Conservation (phyloP, 257 asterid genomes). For the Linderniella brevidens region DNA sequence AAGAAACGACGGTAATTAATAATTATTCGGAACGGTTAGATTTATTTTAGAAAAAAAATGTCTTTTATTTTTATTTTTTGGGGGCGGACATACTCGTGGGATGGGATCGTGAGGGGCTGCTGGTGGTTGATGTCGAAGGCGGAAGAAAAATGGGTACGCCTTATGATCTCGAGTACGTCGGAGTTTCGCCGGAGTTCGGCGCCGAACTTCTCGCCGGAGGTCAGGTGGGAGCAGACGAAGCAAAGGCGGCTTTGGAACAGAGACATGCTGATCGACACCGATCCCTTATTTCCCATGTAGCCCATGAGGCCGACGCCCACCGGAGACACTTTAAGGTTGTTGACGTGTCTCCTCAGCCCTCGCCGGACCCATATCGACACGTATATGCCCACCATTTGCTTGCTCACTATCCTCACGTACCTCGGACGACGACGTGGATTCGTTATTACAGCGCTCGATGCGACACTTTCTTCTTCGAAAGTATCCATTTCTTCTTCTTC, state of each 20-base stretch:
- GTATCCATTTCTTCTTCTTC: conserved; percentile 29
- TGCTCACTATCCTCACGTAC: conserved; percentile 73
- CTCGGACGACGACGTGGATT: conserved; percentile 10
- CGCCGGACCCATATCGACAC: conserved; percentile 77
- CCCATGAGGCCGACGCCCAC: conserved; percentile 98
- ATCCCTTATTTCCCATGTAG: conserved; percentile 97
- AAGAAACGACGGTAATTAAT: conserved; percentile 1
- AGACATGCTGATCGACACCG: conserved; percentile 86
- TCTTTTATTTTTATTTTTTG: background rate
- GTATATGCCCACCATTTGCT: conserved; percentile 98
- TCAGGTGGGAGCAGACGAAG: conserved; percentile 86
- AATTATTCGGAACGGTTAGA: background rate
- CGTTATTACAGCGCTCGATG: too few species aligned
- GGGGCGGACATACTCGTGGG: conserved; percentile 70
- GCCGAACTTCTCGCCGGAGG: conserved; percentile 70
- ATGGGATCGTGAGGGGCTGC: conserved; percentile 76
- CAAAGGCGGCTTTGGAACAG: conserved; percentile 71
- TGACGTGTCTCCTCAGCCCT: conserved; percentile 67
- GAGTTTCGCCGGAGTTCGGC: conserved; percentile 70
- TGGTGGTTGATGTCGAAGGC: conserved; percentile 42
- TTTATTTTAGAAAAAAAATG: background rate
- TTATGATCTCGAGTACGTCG: conserved; percentile 66
- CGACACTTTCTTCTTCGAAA: conserved; percentile 22
- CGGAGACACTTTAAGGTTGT: conserved; percentile 76
- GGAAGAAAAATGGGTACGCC: conserved; percentile 65